phyloP scores from a whole-genome alignment of 257 asterid genomes.

The Lycium ferocissimum region DNA sequence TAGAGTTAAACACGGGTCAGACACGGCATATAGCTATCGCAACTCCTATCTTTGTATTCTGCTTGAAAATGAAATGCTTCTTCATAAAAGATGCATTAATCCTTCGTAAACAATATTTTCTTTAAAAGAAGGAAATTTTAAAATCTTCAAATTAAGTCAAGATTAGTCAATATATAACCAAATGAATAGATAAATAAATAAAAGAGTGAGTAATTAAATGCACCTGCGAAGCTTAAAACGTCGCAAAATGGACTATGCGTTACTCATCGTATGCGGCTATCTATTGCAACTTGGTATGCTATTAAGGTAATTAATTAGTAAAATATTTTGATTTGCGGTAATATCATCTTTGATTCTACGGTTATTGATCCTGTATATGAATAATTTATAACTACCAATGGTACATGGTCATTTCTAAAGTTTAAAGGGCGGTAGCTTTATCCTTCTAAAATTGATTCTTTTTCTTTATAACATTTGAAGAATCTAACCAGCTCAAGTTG shows the following conservation, averaged over 20 bases:
- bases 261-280: not conserved
- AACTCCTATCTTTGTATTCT: not conserved
- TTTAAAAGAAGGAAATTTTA: not conserved
- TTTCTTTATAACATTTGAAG: too few species aligned
- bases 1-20: not conserved
- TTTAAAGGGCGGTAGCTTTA: not conserved
- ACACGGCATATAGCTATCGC: not conserved
- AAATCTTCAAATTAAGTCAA: not conserved
- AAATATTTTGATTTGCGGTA: not conserved
- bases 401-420: not conserved
- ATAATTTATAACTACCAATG: not conserved
- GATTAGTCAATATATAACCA: not conserved
- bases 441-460: not conserved
- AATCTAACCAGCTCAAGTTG: not conserved
- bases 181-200: not conserved
- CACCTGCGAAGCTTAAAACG: not conserved
- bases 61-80: not conserved
- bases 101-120: not conserved
- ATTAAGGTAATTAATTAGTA: too few species aligned
- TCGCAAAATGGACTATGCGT: not conserved
- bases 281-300: too few species aligned
- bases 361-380: not conserved
- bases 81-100: not conserved
- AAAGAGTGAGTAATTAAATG: constrained; percentile 11
- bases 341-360: not conserved